Base-by-base conservation (phyloP, 768 basidiomycete genomes). In the Phaeotremella skinneri region DNA sequence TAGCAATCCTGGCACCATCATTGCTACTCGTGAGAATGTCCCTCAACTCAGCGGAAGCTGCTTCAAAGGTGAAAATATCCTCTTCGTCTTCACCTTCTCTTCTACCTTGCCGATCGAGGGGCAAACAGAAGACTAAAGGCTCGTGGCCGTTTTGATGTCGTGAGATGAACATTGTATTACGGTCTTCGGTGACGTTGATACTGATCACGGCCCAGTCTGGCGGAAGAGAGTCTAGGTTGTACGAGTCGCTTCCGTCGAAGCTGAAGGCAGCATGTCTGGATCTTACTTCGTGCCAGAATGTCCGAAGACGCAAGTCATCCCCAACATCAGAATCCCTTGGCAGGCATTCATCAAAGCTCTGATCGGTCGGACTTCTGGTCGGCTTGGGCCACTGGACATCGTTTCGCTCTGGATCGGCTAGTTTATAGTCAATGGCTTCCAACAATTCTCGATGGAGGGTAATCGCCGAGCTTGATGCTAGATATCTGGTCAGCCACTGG, bases 101-200 rank as follows among this genome's bases (percentile, higher is more conserved):
- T 48, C 89, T 81, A 11, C 88, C 88, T 61, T 90, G 88, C 6
- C 82, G 77, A 63, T 82, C 79, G 23, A 98, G 80, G 0, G 96
- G 94, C 1, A 98, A 81, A 61, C 89, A 90, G 76, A 98, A 91
- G 13, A 97, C 81, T 25, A 97, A 79, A 0, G 91, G 88, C 3
- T 82, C 77, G 16, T 77, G 75, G 0, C 80, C 81, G 1, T 83
- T 81, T 23, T 87, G 83, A 66, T 91, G 87, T 16, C 93, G 85
- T 2, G 89, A 85, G 45, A 96, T 78, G 62, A 97, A 87, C 72
- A 98, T 81, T 5, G 88, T 87, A 62, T 83, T 86, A 62, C 85
- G 85, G 68, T 96, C 91, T 1, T 88, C 84, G 0, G 90, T 87
- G 55, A 97, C 81, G 69, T 82, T 88, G 65, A 98, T 85, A 61